Percentiles rank a stretch among this genome's conserved stretches.
Evolutionary conservation across 805 yeast genomes (phyloP).

Genomic region (Kazachstania bromeliacearum): DNA sequence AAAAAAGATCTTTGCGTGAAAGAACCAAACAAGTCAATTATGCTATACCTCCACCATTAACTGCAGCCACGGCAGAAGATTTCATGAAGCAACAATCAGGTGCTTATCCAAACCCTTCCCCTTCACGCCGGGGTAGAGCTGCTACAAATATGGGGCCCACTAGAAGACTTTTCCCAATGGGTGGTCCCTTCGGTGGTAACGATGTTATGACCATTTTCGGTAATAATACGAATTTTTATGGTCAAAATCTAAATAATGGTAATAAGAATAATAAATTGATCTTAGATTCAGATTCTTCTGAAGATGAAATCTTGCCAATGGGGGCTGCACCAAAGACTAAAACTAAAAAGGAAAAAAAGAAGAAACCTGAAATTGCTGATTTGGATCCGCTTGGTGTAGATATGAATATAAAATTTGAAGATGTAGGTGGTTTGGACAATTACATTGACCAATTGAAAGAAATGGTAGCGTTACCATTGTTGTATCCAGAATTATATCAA

Average conservation of each 20-base stretch:
- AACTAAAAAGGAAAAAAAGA: slow-evolving; percentile 29
- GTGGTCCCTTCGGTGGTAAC: slow-evolving; percentile 97
- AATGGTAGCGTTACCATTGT: slow-evolving; percentile 87
- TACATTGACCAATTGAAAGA: slow-evolving; percentile 90
- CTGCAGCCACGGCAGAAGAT: slow-evolving; percentile 30
- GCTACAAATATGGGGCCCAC: slow-evolving; percentile 38
- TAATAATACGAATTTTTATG: slow-evolving; percentile 39
- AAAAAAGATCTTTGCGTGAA: slow-evolving; percentile 47
- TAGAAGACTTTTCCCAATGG: slow-evolving; percentile 78
- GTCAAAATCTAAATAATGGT: slow-evolving; percentile 14
- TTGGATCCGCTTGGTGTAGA: slow-evolving; percentile 89
- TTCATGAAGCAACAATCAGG: slow-evolving; percentile 18
- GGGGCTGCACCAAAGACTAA: slow-evolving; percentile 33
- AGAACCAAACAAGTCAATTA: slow-evolving; percentile 71
- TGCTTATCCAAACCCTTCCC: slow-evolving; percentile 14
- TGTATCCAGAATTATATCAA: slow-evolving; percentile 89
- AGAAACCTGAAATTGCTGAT: slow-evolving; percentile 65
- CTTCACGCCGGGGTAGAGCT: slow-evolving; percentile 31
- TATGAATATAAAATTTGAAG: slow-evolving; percentile 72
- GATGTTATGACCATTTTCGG: slow-evolving; percentile 83
- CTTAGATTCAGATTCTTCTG: slow-evolving; percentile 52
- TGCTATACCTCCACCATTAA: slow-evolving; percentile 72
- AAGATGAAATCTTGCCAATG: slow-evolving; percentile 46
- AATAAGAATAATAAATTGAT: slow-evolving; percentile 21
- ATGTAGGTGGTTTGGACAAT: slow-evolving; percentile 85